Conservation (phyloP, 805 yeast species). For the Lachancea sp. region DNA sequence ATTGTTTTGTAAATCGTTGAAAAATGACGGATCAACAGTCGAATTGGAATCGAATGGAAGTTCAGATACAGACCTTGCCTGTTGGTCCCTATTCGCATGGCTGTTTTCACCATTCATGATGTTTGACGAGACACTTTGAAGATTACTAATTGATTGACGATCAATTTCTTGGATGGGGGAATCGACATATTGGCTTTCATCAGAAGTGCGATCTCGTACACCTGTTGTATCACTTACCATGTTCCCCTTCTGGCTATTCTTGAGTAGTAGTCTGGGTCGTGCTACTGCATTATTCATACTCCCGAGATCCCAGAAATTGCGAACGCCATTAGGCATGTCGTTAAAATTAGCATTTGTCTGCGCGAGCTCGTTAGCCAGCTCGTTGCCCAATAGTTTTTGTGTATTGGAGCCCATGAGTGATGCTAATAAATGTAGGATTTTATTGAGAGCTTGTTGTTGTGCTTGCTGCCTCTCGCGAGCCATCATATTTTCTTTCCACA, state of each 20-base stretch:
- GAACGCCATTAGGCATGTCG: neutral
- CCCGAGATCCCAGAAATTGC: constrained; percentile 6
- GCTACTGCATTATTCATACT: constrained; percentile 1
- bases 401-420: constrained; percentile 38
- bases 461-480: constrained; percentile 79
- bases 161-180: constrained; percentile 11
- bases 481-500: constrained; percentile 84
- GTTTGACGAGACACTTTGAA: neutral
- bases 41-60: constrained; percentile 6
- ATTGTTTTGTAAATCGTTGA: constrained; percentile 24
- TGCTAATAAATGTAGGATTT: constrained; percentile 81
- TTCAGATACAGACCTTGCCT: constrained; percentile 3
- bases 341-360: constrained; percentile 6
- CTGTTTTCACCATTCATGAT: neutral
- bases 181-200: neutral
- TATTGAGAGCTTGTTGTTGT: constrained; percentile 83
- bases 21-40: constrained; percentile 12
- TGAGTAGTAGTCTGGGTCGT: constrained; percentile 18
- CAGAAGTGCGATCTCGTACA: neutral
- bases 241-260: constrained; percentile 16
- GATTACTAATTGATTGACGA: constrained; percentile 5
- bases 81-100: neutral
- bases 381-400: constrained; percentile 10
- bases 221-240: neutral
- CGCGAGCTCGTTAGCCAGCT: constrained; percentile 11